These are phyloP conservation scores for Gossypium schwendimanii DNA, from an alignment of 441 rosid genomes.

Conservation along the genomic window DNA sequence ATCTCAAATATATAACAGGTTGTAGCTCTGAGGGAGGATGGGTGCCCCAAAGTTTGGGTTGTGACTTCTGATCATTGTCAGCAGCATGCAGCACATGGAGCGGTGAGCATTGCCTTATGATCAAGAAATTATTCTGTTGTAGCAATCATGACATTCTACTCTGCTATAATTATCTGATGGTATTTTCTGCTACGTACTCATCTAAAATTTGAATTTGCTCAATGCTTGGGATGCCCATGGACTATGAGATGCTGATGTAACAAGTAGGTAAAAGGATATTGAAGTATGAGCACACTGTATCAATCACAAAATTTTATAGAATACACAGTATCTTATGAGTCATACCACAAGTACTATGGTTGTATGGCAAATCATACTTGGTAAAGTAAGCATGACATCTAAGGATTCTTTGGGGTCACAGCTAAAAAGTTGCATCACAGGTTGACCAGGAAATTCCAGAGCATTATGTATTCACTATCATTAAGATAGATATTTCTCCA, in stretches of 20 bases:
- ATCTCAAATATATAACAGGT: constrained; percentile 40
- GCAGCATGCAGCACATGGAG: constrained; percentile 85
- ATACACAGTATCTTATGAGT: background rate
- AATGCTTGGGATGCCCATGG: background rate
- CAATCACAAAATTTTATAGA: background rate
- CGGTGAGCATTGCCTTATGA: constrained; percentile 39
- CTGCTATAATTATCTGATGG: background rate
- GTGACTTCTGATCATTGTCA: constrained; percentile 79
- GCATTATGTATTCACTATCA: background rate
- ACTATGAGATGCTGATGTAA: background rate
- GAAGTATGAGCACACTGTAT: background rate
- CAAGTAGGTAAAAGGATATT: background rate
- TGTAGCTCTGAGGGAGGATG: constrained; percentile 73
- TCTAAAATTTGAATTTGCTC: background rate
- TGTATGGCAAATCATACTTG: background rate
- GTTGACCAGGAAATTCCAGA: background rate
- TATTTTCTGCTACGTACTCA: background rate
- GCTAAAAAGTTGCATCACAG: background rate
- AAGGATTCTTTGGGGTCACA: background rate
- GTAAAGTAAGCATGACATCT: background rate
- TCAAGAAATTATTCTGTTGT: background rate
- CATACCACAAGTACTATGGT: background rate
- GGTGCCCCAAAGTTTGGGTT: constrained; percentile 92
- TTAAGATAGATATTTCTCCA: background rate
- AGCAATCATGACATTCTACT: background rate